Conservation (phyloP, 2,329 filamentous ascomycete genomes). For the Elsinoe ampelina region DNA sequence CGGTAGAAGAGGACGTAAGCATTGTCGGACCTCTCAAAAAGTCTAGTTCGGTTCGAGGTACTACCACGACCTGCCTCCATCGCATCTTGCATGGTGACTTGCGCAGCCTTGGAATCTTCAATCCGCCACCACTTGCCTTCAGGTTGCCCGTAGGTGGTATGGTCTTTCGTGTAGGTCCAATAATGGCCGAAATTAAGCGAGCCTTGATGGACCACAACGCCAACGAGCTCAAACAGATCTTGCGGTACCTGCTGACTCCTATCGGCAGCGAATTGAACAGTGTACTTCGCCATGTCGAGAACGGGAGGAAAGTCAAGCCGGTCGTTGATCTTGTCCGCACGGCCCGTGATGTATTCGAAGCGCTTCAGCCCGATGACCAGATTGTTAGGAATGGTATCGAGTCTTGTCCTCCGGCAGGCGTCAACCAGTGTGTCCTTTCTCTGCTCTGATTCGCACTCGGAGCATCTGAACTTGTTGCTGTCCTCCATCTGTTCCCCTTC, state of each 20-base stretch:
- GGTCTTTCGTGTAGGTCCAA: constrained; percentile 67
- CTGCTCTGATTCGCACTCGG: constrained; percentile 59
- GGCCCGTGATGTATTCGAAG: constrained; percentile 69
- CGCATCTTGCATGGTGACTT: constrained; percentile 66
- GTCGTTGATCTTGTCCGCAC: constrained; percentile 86
- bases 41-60: constrained; percentile 49
- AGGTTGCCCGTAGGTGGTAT: background rate
- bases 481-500: constrained; percentile 96
- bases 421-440: constrained; percentile 14
- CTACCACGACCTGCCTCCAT: constrained; percentile 63
- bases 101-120: constrained; percentile 75
- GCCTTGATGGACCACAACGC: constrained; percentile 84
- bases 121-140: constrained; percentile 69
- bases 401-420: constrained; percentile 54
- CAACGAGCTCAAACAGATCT: constrained; percentile 89
- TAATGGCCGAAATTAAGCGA: constrained; percentile 94
- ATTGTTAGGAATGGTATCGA: constrained; percentile 88
- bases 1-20: constrained; percentile 99
- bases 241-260: constrained; percentile 46
- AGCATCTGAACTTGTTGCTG: constrained; percentile 97
- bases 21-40: constrained; percentile 40
- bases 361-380: constrained; percentile 91
- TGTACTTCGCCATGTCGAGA: constrained; percentile 85
- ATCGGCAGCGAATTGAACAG: constrained; percentile 70
- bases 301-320: constrained; percentile 76